Evolutionary conservation across 2,329 filamentous ascomycete genomes (phyloP).

Genomic region (Talaromyces rugulosus): DNA sequence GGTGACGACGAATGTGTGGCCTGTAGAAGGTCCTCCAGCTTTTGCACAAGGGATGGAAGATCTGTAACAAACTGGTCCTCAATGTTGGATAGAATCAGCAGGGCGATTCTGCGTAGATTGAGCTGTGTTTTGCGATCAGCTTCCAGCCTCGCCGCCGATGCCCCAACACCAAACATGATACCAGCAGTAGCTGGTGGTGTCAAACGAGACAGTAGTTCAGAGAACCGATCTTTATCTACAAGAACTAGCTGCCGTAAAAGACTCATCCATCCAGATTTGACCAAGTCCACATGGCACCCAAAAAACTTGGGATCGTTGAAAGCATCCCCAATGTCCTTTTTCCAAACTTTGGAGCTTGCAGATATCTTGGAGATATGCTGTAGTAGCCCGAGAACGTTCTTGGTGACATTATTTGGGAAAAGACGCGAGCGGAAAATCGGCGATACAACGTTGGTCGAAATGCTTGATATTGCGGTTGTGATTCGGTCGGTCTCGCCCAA

Average conservation of each 20-base stretch:
- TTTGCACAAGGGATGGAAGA: constrained; percentile 69
- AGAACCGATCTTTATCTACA: constrained; percentile 81
- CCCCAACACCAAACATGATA: constrained; percentile 97
- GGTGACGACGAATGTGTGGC: constrained; percentile 87
- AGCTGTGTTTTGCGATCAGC: constrained; percentile 90
- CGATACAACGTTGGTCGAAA: constrained; percentile 77
- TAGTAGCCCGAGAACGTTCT: constrained; percentile 66
- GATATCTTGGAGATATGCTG: constrained; percentile 72
- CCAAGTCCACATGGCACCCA: constrained; percentile 59
- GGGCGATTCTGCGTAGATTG: constrained; percentile 76
- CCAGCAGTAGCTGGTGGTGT: constrained; percentile 85
- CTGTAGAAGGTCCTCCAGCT: constrained; percentile 77
- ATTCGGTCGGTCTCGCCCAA: constrained; percentile 83
- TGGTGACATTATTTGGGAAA: constrained; percentile 80
- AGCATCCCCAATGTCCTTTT: constrained; percentile 84
- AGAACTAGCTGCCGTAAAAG: constrained; percentile 79
- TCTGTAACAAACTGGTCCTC: constrained; percentile 77
- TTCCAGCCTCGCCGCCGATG: constrained; percentile 87
- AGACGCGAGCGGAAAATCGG: constrained; percentile 77
- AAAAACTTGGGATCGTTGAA: constrained; percentile 91
- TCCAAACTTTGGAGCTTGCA: constrained; percentile 83
- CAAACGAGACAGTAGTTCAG: constrained; percentile 74
- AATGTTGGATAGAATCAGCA: constrained; percentile 71
- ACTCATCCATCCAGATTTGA: constrained; percentile 73
- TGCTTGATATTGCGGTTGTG: constrained; percentile 68